Percentiles rank a stretch among this genome's conserved stretches.
Conservation (phyloP, 2,329 filamentous ascomycete genomes). For the Penicillium digitatum region DNA sequence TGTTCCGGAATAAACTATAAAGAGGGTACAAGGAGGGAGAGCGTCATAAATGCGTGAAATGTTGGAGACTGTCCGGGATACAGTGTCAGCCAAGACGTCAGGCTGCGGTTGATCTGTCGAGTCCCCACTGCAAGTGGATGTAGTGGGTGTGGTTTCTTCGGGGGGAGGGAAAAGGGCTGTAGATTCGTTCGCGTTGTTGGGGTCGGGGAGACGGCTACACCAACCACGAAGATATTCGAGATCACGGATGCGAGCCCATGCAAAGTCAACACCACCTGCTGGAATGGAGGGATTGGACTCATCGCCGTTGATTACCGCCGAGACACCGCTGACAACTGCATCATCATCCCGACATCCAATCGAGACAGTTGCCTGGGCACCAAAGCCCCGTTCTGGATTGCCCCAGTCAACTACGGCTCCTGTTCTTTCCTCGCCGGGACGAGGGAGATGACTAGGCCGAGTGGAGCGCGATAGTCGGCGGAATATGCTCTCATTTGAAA, state of each 20-base stretch:
- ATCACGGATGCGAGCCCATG: constrained; percentile 60
- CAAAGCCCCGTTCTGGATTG: constrained; percentile 63
- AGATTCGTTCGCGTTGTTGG: constrained; percentile 43
- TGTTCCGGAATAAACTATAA: constrained; percentile 62
- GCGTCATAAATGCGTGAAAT: constrained; percentile 54
- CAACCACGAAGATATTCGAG: constrained; percentile 59
- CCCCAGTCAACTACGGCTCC: constrained; percentile 82
- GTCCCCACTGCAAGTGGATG: constrained; percentile 4
- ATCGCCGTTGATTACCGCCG: constrained; percentile 51
- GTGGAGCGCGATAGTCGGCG: constrained; percentile 65
- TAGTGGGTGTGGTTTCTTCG: constrained; percentile 24
- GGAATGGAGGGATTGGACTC: constrained; percentile 44
- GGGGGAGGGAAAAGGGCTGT: constrained; percentile 26
- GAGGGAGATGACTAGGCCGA: constrained; percentile 38
- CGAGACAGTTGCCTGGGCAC: constrained; percentile 52
- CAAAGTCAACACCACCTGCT: constrained; percentile 55
- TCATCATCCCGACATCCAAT: constrained; percentile 57
- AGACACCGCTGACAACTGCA: constrained; percentile 55
- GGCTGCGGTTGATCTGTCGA: constrained; percentile 10
- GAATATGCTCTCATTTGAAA: constrained; percentile 83
- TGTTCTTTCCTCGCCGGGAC: constrained; percentile 31
- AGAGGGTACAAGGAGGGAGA: constrained; percentile 56
- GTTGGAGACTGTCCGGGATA: constrained; percentile 49
- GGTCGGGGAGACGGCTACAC: constrained; percentile 51
- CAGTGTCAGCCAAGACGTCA: constrained; percentile 42